Evolutionary conservation across 495 filamentous ascomycete genomes (phyloP).

Genomic region (Penicillium egyptiacum): DNA sequence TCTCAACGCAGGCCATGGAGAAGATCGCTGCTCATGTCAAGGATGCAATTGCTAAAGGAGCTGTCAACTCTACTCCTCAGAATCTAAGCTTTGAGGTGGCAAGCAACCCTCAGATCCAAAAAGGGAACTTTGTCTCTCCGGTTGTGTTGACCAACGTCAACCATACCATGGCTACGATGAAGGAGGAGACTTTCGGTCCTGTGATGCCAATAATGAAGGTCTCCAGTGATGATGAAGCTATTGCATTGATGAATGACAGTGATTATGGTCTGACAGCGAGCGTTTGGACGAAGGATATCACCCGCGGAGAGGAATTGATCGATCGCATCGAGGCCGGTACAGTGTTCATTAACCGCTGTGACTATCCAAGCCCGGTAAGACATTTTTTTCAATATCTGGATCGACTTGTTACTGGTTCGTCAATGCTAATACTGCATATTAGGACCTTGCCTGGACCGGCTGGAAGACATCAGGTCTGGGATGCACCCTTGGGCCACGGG

Average conservation of each 20-base stretch:
- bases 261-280: conserved; percentile 95
- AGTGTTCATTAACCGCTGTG: conserved; percentile 93
- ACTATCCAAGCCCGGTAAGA: conserved; percentile 89
- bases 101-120: conserved; percentile 43
- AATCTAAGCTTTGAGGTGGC: conserved; percentile 64
- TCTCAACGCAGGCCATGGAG: conserved; percentile 68
- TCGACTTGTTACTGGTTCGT: not conserved
- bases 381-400: not conserved
- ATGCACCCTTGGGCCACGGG: conserved; percentile 82
- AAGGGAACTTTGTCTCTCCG: conserved; percentile 84
- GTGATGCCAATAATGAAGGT: conserved; percentile 95
- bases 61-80: conserved; percentile 76
- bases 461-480: conserved; percentile 97
- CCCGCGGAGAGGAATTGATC: conserved; percentile 70
- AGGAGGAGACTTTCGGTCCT: conserved; percentile 93
- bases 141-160: conserved; percentile 79
- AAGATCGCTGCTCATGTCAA: conserved; percentile 78
- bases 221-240: conserved; percentile 74
- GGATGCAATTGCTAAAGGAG: conserved; percentile 83
- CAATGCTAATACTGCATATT: conserved; percentile 24
- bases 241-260: conserved; percentile 90
- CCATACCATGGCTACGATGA: conserved; percentile 89
- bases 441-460: conserved; percentile 97
- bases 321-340: conserved; percentile 90
- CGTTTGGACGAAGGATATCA: conserved; percentile 93